Evolutionary conservation across 495 filamentous ascomycete species (phyloP).

Genomic region (Penicillium turbatum): DNA sequence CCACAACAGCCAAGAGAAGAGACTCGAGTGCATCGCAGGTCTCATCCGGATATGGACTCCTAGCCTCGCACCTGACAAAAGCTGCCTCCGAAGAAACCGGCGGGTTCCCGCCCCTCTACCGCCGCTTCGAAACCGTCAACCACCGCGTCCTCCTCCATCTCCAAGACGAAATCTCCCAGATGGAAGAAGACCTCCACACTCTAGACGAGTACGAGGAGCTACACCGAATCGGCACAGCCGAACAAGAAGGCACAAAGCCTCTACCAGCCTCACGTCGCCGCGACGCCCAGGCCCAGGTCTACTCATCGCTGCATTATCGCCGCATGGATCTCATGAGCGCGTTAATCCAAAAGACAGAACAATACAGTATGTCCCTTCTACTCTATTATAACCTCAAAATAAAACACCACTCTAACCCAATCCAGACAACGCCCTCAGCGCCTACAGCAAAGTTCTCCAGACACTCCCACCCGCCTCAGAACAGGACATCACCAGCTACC

Average conservation of each 20-base stretch:
- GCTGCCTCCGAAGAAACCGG: conserved; percentile 29
- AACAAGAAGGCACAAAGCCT: conserved; percentile 43
- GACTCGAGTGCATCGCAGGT: conserved; percentile 23
- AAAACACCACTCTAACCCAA: conserved; percentile 1
- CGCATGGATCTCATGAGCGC: conserved; percentile 65
- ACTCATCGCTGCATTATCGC: conserved; percentile 67
- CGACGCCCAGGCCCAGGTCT: conserved; percentile 55
- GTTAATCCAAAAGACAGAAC: conserved; percentile 69
- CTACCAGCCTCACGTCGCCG: conserved; percentile 62
- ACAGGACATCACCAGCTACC: conserved; percentile 60
- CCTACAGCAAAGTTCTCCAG: conserved; percentile 59
- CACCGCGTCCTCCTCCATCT: conserved; percentile 81
- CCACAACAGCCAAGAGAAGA: conserved; percentile 21
- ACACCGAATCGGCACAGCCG: conserved; percentile 49
- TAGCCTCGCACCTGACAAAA: conserved; percentile 58
- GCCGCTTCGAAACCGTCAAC: conserved; percentile 79
- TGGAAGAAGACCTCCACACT: conserved; percentile 69
- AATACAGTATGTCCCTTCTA: conserved; percentile 69
- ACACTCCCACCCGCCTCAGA: conserved; percentile 51
- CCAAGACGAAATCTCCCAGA: conserved; percentile 78
- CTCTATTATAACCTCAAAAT: background rate
- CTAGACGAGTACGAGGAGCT: conserved; percentile 71
- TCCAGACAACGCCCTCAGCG: conserved; percentile 65
- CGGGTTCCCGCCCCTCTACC: conserved; percentile 66
- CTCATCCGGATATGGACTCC: conserved; percentile 61